Conservation (phyloP, 139 green algal genomes). For the Chlamydomonas schloesseri region DNA sequence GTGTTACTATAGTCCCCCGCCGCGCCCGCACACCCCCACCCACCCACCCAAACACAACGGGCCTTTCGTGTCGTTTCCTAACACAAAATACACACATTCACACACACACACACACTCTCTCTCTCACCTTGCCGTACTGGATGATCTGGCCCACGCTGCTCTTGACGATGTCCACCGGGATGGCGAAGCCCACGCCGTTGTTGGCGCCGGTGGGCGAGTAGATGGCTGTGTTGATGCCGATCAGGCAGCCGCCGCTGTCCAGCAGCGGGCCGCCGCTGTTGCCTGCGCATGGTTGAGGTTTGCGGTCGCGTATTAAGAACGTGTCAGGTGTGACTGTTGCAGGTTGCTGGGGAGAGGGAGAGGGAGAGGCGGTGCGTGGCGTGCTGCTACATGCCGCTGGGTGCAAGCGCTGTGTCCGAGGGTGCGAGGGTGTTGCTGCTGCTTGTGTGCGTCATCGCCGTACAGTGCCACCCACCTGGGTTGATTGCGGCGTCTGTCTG, state of each 20-base stretch:
- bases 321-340: too few relatives aligned
- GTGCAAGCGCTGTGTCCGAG: too few relatives aligned
- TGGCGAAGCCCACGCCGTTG: constrained; percentile 88
- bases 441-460: too few relatives aligned
- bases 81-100: background rate
- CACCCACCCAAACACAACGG: too few relatives aligned
- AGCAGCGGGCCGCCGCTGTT: constrained; percentile 70
- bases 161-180: constrained; percentile 78
- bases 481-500: constrained; percentile 95
- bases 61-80: too few relatives aligned
- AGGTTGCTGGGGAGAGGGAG: too few relatives aligned
- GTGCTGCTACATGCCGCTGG: too few relatives aligned
- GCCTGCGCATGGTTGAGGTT: constrained; percentile 55
- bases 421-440: too few relatives aligned
- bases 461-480: constrained; percentile 68
- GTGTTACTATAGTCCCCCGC: too few relatives aligned
- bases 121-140: constrained; percentile 64
- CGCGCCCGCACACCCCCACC: too few relatives aligned
- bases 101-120: background rate
- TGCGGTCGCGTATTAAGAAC: too few relatives aligned
- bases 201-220: constrained; percentile 82
- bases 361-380: too few relatives aligned
- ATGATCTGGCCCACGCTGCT: constrained; percentile 83
- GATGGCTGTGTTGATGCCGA: constrained; percentile 76
- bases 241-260: constrained; percentile 72